These are phyloP conservation scores for Pestalotiopsis sp. DNA, from an alignment of 2,329 filamentous ascomycete species.

Conservation along the genomic window DNA sequence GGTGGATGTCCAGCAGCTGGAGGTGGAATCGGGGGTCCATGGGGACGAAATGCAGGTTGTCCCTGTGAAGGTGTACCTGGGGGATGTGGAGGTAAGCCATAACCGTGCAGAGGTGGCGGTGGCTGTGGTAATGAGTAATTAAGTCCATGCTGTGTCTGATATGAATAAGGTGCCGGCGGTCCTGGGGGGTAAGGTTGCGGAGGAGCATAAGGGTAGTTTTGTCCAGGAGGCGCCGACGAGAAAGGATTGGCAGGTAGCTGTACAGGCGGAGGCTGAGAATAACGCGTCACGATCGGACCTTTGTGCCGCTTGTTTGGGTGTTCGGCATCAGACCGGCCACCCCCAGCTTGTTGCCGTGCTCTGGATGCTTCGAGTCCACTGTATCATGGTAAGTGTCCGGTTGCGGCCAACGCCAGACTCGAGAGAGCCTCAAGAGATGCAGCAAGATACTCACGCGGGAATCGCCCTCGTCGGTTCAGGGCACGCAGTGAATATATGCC, in stretches of 20 bases:
- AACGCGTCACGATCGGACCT: constrained; percentile 35
- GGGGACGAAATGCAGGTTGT: neutral
- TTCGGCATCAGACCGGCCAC: constrained; percentile 21
- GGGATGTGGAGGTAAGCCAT: constrained; percentile 10
- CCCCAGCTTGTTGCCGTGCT: constrained; percentile 23
- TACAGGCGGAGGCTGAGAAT: constrained; percentile 26
- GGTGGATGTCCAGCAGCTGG: neutral
- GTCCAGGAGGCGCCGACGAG: constrained; percentile 5
- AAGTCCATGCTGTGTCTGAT: neutral
- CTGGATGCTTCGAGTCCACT: constrained; percentile 33
- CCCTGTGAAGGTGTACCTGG: constrained; percentile 1
- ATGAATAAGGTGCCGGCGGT: neutral
- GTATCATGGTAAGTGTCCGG: neutral
- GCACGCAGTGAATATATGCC: constrained; percentile 35
- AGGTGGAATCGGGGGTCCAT: neutral
- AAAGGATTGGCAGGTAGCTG: constrained; percentile 17
- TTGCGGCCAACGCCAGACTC: neutral
- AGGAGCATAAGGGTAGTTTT: constrained; percentile 44
- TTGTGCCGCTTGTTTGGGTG: constrained; percentile 26
- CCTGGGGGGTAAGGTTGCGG: constrained; percentile 1
- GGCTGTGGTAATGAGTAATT: constrained; percentile 5
- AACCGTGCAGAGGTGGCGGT: neutral
- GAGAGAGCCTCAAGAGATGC: neutral
- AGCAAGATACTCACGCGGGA: constrained; percentile 32
- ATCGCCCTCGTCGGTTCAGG: constrained; percentile 34